Base-by-base conservation (phyloP, 2,329 filamentous ascomycete genomes). In the Mariannaea elegans region DNA sequence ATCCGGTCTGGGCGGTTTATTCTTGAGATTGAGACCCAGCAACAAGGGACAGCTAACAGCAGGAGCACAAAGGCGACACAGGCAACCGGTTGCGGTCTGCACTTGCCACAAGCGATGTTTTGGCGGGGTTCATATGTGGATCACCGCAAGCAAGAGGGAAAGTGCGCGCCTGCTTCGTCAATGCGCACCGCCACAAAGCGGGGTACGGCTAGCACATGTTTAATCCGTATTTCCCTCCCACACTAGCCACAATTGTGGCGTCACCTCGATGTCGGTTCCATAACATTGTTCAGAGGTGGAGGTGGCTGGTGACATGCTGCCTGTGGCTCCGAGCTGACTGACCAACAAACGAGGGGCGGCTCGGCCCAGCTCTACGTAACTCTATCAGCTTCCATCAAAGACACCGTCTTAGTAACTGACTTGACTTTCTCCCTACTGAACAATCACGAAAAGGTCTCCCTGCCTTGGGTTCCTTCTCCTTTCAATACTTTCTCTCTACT, bases 341-440 rank as follows among this genome's bases (percentile, higher is more conserved):
- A n/a, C n/a, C 45, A 27, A 19, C 50, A 10, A 41, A 32, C 53
- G 53, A 61, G 48, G 59, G 48, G 54, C 50, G 54, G 59, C 59
- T 62, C 49, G 41, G 49, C 16, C 45, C 49, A 58, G 51, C 59
- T 62, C 50, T 41, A 48, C 32, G 50, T 24, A 45, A 41, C 50
- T 72, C 72, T 67, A 61, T 63, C 50, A 65, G 70, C 62, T 75
- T 75, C 73, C 73, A 74, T 73, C n/a, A 63, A 56, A 55, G 57
- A 46, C 69, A 67, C 61, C 61, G 18, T 41, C n/a, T 23, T 29
- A 23, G 16, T 41, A 36, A 39, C n/a, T 39, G 32, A n/a, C 36
- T 36, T 36, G 32, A 7, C 7, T 19, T 19, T 39, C 36, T 18
- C 16, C 4, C 18, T 41, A 41, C 24, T 9, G 32, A 7, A 10